Conservation (phyloP, 2,329 filamentous ascomycete species). For the Penicillium vulpinum region DNA sequence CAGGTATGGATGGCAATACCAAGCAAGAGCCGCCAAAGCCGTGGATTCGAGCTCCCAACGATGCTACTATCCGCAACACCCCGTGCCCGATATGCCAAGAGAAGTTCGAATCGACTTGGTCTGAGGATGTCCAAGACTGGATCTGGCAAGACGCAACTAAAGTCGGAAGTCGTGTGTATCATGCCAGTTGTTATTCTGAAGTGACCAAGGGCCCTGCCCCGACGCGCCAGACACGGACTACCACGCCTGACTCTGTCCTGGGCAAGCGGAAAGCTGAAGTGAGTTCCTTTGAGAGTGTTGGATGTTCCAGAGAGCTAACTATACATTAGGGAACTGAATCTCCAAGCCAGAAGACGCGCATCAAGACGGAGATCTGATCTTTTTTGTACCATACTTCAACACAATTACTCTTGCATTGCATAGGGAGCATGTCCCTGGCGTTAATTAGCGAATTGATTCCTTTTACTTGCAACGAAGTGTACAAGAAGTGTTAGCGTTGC, state of each 20-base stretch:
- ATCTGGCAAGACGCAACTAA: constrained; percentile 90
- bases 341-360: constrained; percentile 38
- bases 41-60: constrained; percentile 82
- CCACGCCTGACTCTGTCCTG: constrained; percentile 64
- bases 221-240: constrained; percentile 42
- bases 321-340: constrained; percentile 35
- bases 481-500: no score
- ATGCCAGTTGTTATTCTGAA: constrained; percentile 86
- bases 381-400: constrained; percentile 9
- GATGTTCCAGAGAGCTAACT: constrained; percentile 1
- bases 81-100: constrained; percentile 95
- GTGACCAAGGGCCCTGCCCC: constrained; percentile 60
- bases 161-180: constrained; percentile 77
- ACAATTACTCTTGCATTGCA: constrained; percentile 4
- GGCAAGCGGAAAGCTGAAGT: constrained; percentile 76
- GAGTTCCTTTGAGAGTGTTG: constrained; percentile 13
- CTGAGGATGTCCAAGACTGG: constrained; percentile 91
- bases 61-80: constrained; percentile 70
- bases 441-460: constrained; percentile 6
- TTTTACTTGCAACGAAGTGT: neutral
- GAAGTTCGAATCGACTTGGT: constrained; percentile 87
- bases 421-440: constrained; percentile 3
- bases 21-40: constrained; percentile 62
- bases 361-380: constrained; percentile 38
- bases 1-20: constrained; percentile 42